Conservation (phyloP, 257 asterid species). For the Solanum paucissectum region DNA sequence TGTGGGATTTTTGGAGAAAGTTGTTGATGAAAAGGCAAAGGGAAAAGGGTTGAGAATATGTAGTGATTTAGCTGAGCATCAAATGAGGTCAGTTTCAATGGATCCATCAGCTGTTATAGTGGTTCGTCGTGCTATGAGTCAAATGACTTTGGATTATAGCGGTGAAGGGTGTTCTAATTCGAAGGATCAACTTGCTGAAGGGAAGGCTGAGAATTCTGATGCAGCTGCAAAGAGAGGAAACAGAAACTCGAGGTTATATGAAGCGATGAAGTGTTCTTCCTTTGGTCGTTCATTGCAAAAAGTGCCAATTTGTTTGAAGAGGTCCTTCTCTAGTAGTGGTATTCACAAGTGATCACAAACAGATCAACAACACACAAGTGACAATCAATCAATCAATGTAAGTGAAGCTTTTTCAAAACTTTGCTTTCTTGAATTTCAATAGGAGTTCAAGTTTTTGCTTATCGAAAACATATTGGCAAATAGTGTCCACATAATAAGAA, state of each 20-base stretch:
- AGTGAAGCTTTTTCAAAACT: neutral
- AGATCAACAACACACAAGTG: slow-evolving; percentile 14
- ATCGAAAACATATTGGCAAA: neutral
- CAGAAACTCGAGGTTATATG: slow-evolving; percentile 17
- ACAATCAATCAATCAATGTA: neutral
- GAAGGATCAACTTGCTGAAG: neutral
- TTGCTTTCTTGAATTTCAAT: neutral
- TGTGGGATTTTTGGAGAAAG: neutral
- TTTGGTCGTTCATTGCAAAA: slow-evolving; percentile 30
- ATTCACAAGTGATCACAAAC: slow-evolving; percentile 21
- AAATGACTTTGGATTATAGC: neutral
- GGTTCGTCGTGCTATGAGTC: neutral
- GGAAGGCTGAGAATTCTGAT: slow-evolving; percentile 1
- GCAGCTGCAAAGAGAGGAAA: slow-evolving; percentile 1
- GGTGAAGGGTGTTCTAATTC: slow-evolving; percentile 30
- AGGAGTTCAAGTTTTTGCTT: neutral
- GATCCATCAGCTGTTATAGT: slow-evolving; percentile 28
- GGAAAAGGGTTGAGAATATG: slow-evolving; percentile 11
- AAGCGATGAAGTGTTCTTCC: slow-evolving; percentile 36
- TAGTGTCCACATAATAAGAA: neutral
- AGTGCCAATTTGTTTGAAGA: slow-evolving; percentile 38
- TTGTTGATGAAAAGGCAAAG: neutral
- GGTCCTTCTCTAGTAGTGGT: slow-evolving; percentile 47
- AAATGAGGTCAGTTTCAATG: slow-evolving; percentile 56
- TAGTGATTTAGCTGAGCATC: slow-evolving; percentile 34